Conservation (phyloP, 352 stramenopile genomes). For the Phytophthora quininea region DNA sequence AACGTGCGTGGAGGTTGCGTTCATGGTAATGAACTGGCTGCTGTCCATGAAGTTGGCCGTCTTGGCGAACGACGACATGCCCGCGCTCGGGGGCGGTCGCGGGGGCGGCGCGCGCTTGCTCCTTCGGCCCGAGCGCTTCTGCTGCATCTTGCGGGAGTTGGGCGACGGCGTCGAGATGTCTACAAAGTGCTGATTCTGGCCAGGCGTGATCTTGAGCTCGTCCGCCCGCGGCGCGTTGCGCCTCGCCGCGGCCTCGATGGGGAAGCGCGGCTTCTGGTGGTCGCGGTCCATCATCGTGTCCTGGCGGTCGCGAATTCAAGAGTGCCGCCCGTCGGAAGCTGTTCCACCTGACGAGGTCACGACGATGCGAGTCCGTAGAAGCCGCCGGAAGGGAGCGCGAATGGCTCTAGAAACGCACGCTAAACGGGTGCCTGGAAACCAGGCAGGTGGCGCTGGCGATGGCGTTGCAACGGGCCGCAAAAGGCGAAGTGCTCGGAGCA, state of each 20-base stretch:
- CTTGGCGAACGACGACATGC: constrained; percentile 34
- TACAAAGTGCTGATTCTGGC: constrained; percentile 59
- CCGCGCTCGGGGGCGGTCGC: constrained; percentile 2
- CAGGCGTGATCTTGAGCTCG: constrained; percentile 59
- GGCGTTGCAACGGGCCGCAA: constrained; percentile 24
- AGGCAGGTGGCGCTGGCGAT: constrained; percentile 33
- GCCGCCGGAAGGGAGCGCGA: constrained; percentile 1
- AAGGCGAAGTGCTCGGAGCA: constrained; percentile 22
- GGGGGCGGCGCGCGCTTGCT: constrained; percentile 25
- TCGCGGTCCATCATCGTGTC: constrained; percentile 41
- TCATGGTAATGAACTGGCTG: constrained; percentile 57
- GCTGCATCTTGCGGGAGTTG: constrained; percentile 13
- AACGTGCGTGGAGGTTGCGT: constrained; percentile 37
- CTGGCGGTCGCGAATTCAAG: constrained; percentile 20
- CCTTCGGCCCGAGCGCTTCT: constrained; percentile 11
- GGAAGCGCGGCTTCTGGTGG: constrained; percentile 37
- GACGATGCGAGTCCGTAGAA: constrained; percentile 20
- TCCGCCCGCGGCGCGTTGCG: constrained; percentile 22
- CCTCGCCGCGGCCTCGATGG: constrained; percentile 36
- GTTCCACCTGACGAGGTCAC: constrained; percentile 4
- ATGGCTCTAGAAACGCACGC: constrained; percentile 24
- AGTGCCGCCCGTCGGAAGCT: constrained; percentile 12
- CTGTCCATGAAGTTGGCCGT: constrained; percentile 65
- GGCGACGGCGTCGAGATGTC: constrained; percentile 74
- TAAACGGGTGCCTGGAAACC: constrained; percentile 12